phyloP scores from a whole-genome alignment of 129 eudicot genomes.

The Helichrysum umbraculigerum region DNA sequence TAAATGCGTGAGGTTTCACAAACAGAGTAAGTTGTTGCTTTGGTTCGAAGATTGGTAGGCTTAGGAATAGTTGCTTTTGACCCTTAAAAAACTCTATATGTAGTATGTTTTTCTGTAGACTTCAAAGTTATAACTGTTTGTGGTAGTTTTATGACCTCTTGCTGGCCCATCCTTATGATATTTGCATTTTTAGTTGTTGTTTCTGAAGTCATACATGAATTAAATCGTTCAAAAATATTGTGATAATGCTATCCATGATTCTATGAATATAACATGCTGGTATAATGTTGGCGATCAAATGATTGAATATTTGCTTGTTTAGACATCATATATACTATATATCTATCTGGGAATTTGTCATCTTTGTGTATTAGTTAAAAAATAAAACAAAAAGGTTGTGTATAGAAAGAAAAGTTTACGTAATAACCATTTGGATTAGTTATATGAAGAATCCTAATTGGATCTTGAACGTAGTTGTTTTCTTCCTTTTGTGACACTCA shows the following conservation, averaged over 20 bases:
- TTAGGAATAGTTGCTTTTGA: constrained; percentile 1
- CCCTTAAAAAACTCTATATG: not conserved
- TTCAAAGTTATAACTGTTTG: not conserved
- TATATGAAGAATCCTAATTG: no score
- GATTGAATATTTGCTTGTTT: not conserved
- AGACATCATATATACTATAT: not conserved
- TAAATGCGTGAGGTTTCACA: constrained; percentile 33
- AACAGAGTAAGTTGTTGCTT: constrained; percentile 35
- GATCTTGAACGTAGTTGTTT: no score
- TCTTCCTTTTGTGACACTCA: no score
- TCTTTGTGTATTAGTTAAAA: no score
- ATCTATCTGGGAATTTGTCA: no score
- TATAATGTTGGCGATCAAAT: not conserved
- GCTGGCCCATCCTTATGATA: not conserved
- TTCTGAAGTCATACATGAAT: not conserved
- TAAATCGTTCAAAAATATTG: not conserved
- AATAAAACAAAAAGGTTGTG: no score
- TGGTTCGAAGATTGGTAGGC: constrained; percentile 10
- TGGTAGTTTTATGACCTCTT: not conserved
- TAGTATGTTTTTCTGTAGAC: not conserved
- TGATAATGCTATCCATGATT: not conserved
- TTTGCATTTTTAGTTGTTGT: not conserved
- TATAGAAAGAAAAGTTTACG: no score
- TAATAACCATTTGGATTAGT: no score
- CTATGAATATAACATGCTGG: not conserved